Conservation (phyloP, 306 rosid species). For the Lathyrus sativus region DNA sequence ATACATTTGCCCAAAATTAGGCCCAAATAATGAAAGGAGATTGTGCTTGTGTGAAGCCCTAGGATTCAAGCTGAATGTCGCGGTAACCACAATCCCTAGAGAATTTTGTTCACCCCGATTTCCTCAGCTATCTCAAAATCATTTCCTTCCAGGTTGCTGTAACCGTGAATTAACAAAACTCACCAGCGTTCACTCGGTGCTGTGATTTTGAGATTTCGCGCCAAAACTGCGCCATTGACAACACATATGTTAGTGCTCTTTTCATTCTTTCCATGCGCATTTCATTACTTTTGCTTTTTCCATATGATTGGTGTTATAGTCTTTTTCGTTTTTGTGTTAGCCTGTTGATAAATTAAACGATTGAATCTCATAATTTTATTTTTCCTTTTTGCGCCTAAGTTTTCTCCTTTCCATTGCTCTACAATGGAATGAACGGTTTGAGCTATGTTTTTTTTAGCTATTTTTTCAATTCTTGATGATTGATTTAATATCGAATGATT, state of each 20-base stretch:
- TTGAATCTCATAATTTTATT: background rate
- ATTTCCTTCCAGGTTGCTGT: background rate
- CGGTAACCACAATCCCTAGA: background rate
- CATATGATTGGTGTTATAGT: too few relatives aligned
- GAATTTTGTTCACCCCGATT: background rate
- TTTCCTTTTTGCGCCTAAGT: background rate
- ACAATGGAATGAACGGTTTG: background rate
- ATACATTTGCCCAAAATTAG: background rate
- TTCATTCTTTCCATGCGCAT: background rate
- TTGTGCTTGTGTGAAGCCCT: background rate
- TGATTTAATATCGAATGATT: conserved; percentile 1
- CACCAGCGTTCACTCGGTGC: background rate
- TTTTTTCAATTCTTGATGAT: background rate
- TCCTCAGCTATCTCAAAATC: background rate
- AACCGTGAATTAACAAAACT: background rate
- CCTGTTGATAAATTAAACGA: background rate
- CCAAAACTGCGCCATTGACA: background rate
- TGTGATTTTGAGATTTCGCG: background rate
- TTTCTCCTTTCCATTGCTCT: background rate
- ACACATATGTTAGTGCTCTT: background rate
- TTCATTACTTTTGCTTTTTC: too few relatives aligned
- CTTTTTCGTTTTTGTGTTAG: background rate
- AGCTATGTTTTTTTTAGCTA: conserved; percentile 15
- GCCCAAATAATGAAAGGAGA: background rate
- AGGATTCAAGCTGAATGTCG: background rate